phyloP scores from a whole-genome alignment of 352 stramenopile genomes.

The Phytophthora rubi region DNA sequence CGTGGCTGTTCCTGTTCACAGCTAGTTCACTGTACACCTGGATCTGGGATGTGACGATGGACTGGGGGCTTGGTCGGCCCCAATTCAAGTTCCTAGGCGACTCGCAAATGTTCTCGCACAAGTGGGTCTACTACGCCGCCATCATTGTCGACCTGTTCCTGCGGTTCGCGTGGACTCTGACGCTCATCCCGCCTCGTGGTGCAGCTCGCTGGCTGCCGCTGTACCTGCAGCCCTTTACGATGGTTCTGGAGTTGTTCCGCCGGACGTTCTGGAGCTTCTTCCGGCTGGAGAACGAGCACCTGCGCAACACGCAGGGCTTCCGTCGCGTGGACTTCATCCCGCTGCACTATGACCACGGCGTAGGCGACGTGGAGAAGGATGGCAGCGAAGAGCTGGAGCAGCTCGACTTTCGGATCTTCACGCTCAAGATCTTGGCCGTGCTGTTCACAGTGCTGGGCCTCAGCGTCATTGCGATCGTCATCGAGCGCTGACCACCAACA shows the following conservation, averaged over 20 bases:
- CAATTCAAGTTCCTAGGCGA: slow-evolving; percentile 81
- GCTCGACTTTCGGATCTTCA: slow-evolving; percentile 51
- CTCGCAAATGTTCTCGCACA: slow-evolving; percentile 85
- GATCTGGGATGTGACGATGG: slow-evolving; percentile 89
- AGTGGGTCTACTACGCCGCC: slow-evolving; percentile 82
- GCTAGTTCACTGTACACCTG: slow-evolving; percentile 83
- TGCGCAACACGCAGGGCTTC: slow-evolving; percentile 88
- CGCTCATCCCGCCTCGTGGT: slow-evolving; percentile 75
- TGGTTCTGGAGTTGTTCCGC: slow-evolving; percentile 85
- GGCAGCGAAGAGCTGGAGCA: slow-evolving; percentile 44
- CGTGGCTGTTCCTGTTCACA: slow-evolving; percentile 83
- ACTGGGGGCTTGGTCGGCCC: slow-evolving; percentile 84
- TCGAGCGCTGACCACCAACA: slow-evolving; percentile 33
- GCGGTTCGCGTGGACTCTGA: slow-evolving; percentile 84
- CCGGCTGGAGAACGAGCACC: slow-evolving; percentile 84
- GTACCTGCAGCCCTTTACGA: slow-evolving; percentile 87
- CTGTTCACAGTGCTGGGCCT: slow-evolving; percentile 53
- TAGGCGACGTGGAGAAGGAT: slow-evolving; percentile 58
- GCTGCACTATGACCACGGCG: slow-evolving; percentile 81
- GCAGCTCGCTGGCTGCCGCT: slow-evolving; percentile 64
- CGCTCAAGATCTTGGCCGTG: slow-evolving; percentile 60
- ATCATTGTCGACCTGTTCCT: slow-evolving; percentile 85
- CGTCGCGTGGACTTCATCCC: slow-evolving; percentile 85
- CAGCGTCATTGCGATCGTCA: slow-evolving; percentile 56
- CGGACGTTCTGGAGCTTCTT: slow-evolving; percentile 91